Base-by-base conservation (phyloP, 208 protist genomes). In the Vickermania ingenoplastis region DNA sequence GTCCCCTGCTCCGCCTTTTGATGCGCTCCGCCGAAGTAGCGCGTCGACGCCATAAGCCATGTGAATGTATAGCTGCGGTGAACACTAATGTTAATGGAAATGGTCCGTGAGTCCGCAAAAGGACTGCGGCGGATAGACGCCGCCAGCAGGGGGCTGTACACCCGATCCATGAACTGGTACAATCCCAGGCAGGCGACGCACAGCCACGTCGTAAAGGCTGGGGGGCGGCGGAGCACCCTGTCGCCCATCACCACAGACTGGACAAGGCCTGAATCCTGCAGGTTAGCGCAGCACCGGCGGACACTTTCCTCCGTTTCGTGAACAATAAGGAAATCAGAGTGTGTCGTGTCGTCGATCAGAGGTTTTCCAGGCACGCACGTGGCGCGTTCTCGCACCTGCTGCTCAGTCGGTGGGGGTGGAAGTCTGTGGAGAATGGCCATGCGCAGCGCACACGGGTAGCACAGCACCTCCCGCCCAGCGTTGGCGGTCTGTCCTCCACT, bases 41-140 rank as follows among this genome's bases (percentile, higher is more conserved):
- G 62, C 26, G 78, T 73, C 23, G 87, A 75, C 5, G 81, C 79
- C 2, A 77, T 71, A 31, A 94, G 67, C 84, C 87, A 94, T 24
- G 76, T 73, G 61, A 94, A 94, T n/a, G 83, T 85, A 48, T 89
- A 79, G 67, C 74, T 83, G n/a, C 87, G 75, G 55, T 78, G 77
- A 11, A 89, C 73, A 66, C 85, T 94, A 23, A 94, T 73, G 67
- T 91, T 94, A 21, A 89, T 72, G 17, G 87, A 86, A 59, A 94
- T 73, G 30, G 61, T 60, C 11, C 64, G 62, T 0, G 83, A 77
- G 71, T 94, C 87, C 41, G 75, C 75, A 61, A 68, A 91, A 1
- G 67, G 74, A 57, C 79, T 90, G 2, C 45, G 64, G 0, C 87
- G 87, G 65, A 94, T 71, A 26, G 64, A 57, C 1, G 81, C 87